Base-by-base conservation (phyloP, 257 asterid genomes). In the Capsicum baccatum region DNA sequence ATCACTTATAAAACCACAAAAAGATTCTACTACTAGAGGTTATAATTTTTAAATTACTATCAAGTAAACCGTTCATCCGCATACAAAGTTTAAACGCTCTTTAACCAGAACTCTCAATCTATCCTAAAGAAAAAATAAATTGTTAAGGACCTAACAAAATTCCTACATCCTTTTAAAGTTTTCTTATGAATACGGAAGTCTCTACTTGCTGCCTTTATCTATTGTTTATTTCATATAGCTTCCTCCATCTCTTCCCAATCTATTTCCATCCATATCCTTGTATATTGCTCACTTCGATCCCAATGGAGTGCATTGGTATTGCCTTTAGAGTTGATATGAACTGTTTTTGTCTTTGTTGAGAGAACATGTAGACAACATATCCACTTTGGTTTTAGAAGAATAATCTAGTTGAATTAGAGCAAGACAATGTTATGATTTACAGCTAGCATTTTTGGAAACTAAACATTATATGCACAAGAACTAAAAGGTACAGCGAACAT, bases 1-100 rank as follows among this genome's bases (percentile, higher is more conserved):
- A 89, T 84, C 67, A 59, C 59, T 62, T 35, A 4, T 76, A 76
- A 54, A 78, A 54, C 64, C 82, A 78, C 48, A 78, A 33, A 78
- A 26, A 54, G 15, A 26, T 54, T 13, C 47, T 54, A 78, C 63
- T 14, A 78, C 64, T 54, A 78, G 14, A 74, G 62, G 60, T 14
- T 56, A 48, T 69, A 83, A 52, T 21, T 59, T 37, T 42, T 14
- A 58, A 47, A 84, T 74, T 54, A 54, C 54, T 5, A 52, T 52
- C 48, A 76, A 54, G 82, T 54, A 33, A 78, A 71, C 14, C 48
- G 14, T 54, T 52, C 82, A 78, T 26, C 33, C 81, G 33, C 81
- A 54, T 78, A 78, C 44, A 37, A 78, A 54, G 48, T 54, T 26
- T 19, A 21, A 50, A 48, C 42, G 11, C 33, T 11, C 60, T 73